phyloP scores from a whole-genome alignment of 73 alveolate genomes.

The Vitrella brassicaformis region DNA sequence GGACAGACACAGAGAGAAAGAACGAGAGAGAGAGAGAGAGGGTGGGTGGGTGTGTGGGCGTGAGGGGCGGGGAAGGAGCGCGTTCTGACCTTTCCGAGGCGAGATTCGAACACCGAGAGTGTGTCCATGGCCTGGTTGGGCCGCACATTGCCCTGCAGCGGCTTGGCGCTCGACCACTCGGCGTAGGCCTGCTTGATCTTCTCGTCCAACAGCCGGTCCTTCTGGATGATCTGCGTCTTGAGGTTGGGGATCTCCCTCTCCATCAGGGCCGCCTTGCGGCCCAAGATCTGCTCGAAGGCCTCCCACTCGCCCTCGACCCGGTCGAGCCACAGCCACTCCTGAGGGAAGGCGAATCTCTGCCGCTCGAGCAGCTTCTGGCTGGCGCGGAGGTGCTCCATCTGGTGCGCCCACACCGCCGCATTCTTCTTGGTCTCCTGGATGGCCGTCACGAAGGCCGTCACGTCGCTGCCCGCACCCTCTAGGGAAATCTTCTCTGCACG shows the following conservation, averaged over 20 bases:
- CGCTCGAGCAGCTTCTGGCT: conserved; percentile 71
- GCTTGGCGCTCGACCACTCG: conserved; percentile 80
- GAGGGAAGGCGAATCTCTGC: conserved; percentile 68
- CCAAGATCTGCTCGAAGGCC: conserved; percentile 28
- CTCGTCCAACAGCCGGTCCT: conserved; percentile 71
- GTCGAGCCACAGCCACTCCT: conserved; percentile 79
- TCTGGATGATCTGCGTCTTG: conserved; percentile 28
- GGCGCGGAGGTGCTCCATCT: conserved; percentile 32
- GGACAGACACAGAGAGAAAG: not conserved
- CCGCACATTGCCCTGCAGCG: conserved; percentile 65
- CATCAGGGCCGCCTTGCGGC: not conserved
- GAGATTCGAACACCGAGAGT: conserved; percentile 49
- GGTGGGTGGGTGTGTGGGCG: no score
- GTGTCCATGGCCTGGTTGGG: conserved; percentile 73
- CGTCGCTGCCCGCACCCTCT: conserved; percentile 73
- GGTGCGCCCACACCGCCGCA: conserved; percentile 17
- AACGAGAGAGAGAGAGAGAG: no score
- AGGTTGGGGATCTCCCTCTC: conserved; percentile 33
- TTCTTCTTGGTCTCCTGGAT: conserved; percentile 56
- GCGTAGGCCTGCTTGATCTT: conserved; percentile 88
- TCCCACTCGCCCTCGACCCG: conserved; percentile 89
- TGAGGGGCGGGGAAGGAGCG: no score
- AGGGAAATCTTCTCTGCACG: conserved; percentile 54
- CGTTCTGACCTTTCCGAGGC: conserved; percentile 35
- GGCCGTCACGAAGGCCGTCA: conserved; percentile 83